Evolutionary conservation across 495 filamentous ascomycete species (phyloP).

Genomic region (Pyrenopolyporus hunteri): DNA sequence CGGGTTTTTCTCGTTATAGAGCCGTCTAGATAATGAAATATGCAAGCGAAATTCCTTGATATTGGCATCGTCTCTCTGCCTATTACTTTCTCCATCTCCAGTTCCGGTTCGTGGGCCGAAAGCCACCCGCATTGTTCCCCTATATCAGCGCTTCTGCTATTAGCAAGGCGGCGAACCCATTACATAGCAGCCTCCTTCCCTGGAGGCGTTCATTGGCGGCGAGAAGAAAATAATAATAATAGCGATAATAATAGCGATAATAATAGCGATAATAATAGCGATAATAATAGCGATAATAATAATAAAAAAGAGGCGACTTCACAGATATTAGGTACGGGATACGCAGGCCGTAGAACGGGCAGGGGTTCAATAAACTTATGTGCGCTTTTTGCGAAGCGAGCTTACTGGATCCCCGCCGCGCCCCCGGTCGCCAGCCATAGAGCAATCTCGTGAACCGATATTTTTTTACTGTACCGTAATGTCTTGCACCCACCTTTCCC

Average conservation of each 20-base stretch:
- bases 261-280: too few relatives aligned
- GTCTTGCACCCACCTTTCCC: slow-evolving; percentile 20
- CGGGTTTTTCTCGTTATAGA: slow-evolving; percentile 37
- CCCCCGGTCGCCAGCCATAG: slow-evolving; percentile 35
- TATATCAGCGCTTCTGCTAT: slow-evolving; percentile 36
- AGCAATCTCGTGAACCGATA: slow-evolving; percentile 49
- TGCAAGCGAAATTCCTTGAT: slow-evolving; percentile 41
- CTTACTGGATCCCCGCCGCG: slow-evolving; percentile 49
- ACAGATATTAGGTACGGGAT: slow-evolving; percentile 33
- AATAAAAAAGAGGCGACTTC: slow-evolving; percentile 7
- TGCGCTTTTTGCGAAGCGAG: slow-evolving; percentile 54
- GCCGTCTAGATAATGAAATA: slow-evolving; percentile 25
- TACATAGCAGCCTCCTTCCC: slow-evolving; percentile 18
- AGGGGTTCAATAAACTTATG: slow-evolving; percentile 40
- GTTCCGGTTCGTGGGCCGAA: slow-evolving; percentile 38
- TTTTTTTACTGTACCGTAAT: slow-evolving; percentile 42
- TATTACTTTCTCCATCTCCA: slow-evolving; percentile 38
- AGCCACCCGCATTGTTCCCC: slow-evolving; percentile 31
- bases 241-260: too few relatives aligned
- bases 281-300: too few relatives aligned
- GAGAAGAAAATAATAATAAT: background rate
- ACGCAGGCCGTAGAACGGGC: slow-evolving; percentile 20
- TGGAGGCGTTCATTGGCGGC: background rate
- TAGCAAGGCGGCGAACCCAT: slow-evolving; percentile 34
- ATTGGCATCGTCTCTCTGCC: slow-evolving; percentile 40